These are phyloP conservation scores for Orbilia blumenaviensis DNA, from an alignment of 2,329 filamentous ascomycete species.

Conservation along the genomic window DNA sequence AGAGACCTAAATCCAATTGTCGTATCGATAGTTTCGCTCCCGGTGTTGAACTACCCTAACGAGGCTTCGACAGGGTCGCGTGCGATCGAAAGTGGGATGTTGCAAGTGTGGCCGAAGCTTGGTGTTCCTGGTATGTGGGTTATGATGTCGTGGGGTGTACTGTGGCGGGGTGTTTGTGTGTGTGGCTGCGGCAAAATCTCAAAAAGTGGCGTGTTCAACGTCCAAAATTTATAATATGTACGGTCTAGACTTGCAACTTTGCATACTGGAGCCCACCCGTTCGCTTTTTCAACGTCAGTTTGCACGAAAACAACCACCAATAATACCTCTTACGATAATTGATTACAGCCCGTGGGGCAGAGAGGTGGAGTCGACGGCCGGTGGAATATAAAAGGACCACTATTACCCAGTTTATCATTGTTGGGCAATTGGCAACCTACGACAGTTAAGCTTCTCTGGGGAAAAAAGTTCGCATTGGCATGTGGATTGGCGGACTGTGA, in stretches of 20 bases:
- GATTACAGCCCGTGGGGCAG: not conserved
- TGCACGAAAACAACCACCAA: not conserved
- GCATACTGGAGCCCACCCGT: constrained; percentile 1
- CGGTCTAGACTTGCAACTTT: too few relatives aligned
- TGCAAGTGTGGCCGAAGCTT: constrained; percentile 11
- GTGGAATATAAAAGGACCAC: not conserved
- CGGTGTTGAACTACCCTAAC: not conserved
- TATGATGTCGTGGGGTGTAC: constrained; percentile 30
- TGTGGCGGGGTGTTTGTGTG: constrained; percentile 38
- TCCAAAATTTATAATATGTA: constrained; percentile 28
- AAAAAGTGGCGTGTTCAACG: constrained; percentile 47
- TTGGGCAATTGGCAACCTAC: too few relatives aligned
- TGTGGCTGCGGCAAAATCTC: constrained; percentile 30
- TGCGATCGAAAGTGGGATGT: constrained; percentile 14
- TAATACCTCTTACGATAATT: not conserved
- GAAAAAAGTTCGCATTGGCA: not conserved
- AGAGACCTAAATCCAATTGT: not conserved
- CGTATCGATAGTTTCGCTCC: not conserved
- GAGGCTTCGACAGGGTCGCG: not conserved
- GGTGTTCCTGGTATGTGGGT: not conserved
- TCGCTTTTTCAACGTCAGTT: not conserved
- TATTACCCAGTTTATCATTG: too few relatives aligned
- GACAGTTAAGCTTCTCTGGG: too few relatives aligned
- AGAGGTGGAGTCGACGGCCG: not conserved
- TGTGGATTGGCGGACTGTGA: constrained; percentile 12